Base-by-base conservation (phyloP, 371 early-diverging fungal genomes). In the Choanephora cucurbitarum region DNA sequence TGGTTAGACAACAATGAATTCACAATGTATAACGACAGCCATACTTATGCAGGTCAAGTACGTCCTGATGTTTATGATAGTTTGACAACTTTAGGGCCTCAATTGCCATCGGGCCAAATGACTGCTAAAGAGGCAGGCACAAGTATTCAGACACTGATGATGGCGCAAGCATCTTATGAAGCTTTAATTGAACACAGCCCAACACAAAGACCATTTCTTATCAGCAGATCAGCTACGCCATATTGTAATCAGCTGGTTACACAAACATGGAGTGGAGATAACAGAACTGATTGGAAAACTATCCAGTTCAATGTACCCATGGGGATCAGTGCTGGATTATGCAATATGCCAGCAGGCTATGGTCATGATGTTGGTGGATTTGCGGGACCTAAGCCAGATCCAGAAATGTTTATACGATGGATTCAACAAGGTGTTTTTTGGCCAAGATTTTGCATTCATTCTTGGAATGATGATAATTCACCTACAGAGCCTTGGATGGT, bases 1-100 rank as follows among this genome's bases (percentile, higher is more conserved):
- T 86, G 87, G 87, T 71, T 85, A 23, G 84, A 86, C 56, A 86
- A 84, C 58, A 86, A 86, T 56, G 85, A 84, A 51, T 81, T 81
- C 43, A 59, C 69, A 10, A 52, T 83, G 32, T 67, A 73, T 9
- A 81, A 86, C 57, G 83, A 83, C 52, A 45, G 59, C 1, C 44
- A 58, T 39, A 65, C 62, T 0, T 67, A 61, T 50, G 67, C 76
- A 13, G 59, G 70, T 19, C 45, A 72, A 15, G 59, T 70, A 3
- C 18, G 23, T 4, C 70, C 70, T 24, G 34, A 66, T 23, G 33
- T 44, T 9, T 58, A 43, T 23, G 32, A 44, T 3, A 41, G 37
- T 18, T 33, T 44, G 45, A 5, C n/a, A 11, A 14, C 28, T 31
- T 24, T 40, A 42, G 11, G 28, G 33, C 1, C 34, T 41, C 15